These are phyloP conservation scores for Tetrapisispora iriomotensis DNA, from an alignment of 805 yeast genomes.

Conservation along the genomic window DNA sequence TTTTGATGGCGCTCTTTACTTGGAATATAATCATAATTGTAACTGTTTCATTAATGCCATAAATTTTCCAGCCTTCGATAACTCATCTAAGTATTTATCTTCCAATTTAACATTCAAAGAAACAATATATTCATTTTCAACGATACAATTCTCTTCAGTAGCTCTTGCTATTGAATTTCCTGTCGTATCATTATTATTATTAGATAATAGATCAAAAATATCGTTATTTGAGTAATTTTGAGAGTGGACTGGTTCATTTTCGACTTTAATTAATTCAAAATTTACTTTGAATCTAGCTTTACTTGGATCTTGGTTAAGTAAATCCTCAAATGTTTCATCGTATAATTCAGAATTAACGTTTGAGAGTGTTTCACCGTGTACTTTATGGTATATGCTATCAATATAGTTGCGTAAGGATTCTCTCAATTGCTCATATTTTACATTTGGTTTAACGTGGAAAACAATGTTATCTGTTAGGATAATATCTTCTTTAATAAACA, in stretches of 20 bases:
- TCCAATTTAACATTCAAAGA: slow-evolving; percentile 15
- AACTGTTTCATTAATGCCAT: slow-evolving; percentile 15
- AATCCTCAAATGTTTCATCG: slow-evolving; percentile 52
- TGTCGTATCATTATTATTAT: neutral
- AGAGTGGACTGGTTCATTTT: neutral
- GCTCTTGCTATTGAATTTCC: neutral
- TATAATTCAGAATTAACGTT: slow-evolving; percentile 36
- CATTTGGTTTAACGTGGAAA: slow-evolving; percentile 23
- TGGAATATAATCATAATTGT: slow-evolving; percentile 4
- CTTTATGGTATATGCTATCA: slow-evolving; percentile 33
- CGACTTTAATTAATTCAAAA: slow-evolving; percentile 14
- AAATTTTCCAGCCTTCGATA: slow-evolving; percentile 19
- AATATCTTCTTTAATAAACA: slow-evolving; percentile 16
- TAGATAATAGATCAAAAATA: slow-evolving; percentile 21
- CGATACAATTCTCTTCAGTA: neutral
- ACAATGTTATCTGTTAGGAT: slow-evolving; percentile 18
- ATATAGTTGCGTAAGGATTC: slow-evolving; percentile 41
- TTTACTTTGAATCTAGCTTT: slow-evolving; percentile 21
- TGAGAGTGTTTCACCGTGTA: slow-evolving; percentile 17
- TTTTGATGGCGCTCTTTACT: neutral
- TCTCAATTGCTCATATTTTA: slow-evolving; percentile 30
- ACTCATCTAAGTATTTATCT: slow-evolving; percentile 16
- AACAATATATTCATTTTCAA: slow-evolving; percentile 11
- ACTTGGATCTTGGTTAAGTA: slow-evolving; percentile 36
- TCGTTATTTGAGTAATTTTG: too few relatives aligned